phyloP scores from a whole-genome alignment of 2,329 filamentous ascomycete species.

The Coleophoma cylindrospora region DNA sequence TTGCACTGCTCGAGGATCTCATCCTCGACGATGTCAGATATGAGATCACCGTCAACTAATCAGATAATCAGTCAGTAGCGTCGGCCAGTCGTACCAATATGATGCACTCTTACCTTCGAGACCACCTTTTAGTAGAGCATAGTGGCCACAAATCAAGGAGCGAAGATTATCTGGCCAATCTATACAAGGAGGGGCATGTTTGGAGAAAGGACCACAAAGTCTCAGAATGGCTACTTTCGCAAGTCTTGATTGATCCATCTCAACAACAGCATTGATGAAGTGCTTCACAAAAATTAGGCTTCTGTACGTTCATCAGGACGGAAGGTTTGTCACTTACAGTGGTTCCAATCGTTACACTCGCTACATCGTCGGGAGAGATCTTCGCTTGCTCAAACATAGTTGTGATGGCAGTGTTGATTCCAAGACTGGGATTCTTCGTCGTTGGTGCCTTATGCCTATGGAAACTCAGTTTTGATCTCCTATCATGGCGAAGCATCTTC shows the following conservation, averaged over 20 bases:
- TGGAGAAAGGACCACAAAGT: slow-evolving; percentile 48
- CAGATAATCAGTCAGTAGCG: too few relatives aligned
- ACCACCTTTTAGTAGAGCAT: slow-evolving; percentile 42
- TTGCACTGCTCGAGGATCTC: slow-evolving; percentile 6
- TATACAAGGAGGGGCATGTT: slow-evolving; percentile 28
- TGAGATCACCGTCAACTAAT: slow-evolving; percentile 10
- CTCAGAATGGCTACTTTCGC: slow-evolving; percentile 48
- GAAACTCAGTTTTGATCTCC: not conserved
- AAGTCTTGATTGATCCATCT: slow-evolving; percentile 43
- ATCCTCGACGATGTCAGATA: slow-evolving; percentile 8
- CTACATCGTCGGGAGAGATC: slow-evolving; percentile 24
- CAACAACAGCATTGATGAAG: slow-evolving; percentile 54
- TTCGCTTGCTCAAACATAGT: slow-evolving; percentile 15
- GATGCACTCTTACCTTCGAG: slow-evolving; percentile 28
- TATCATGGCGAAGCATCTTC: not conserved
- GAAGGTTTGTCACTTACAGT: slow-evolving; percentile 24
- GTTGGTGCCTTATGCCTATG: slow-evolving; percentile 13
- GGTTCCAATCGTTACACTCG: slow-evolving; percentile 15
- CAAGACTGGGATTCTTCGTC: slow-evolving; percentile 14
- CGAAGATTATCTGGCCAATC: slow-evolving; percentile 49
- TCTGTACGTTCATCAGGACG: not conserved
- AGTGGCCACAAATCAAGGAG: slow-evolving; percentile 39
- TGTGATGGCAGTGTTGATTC: slow-evolving; percentile 15
- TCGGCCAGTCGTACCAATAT: too few relatives aligned
- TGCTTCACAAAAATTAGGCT: slow-evolving; percentile 24